Evolutionary conservation across 495 filamentous ascomycete species (phyloP).

Genomic region (Aspergillus ellipticus): DNA sequence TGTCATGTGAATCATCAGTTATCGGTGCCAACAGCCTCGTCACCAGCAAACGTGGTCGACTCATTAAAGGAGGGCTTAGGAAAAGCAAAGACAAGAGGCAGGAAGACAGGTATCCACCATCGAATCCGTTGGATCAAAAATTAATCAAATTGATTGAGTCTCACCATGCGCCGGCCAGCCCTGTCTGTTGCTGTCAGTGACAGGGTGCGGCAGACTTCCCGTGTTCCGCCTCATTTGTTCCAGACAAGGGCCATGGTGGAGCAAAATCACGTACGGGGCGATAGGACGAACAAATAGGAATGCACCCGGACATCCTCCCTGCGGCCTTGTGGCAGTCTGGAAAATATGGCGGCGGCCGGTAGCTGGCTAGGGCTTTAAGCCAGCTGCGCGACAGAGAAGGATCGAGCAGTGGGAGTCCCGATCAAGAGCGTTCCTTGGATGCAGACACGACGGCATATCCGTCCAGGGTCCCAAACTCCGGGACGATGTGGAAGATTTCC

Average conservation of each 20-base stretch:
- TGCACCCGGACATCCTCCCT: background rate
- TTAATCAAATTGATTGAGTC: background rate
- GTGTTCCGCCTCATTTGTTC: constrained; percentile 12
- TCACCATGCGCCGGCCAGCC: constrained; percentile 4
- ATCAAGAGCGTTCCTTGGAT: constrained; percentile 1
- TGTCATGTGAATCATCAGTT: constrained; percentile 4
- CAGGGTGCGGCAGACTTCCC: constrained; percentile 7
- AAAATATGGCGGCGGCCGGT: background rate
- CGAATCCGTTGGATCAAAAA: background rate
- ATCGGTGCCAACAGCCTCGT: background rate
- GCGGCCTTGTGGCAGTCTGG: background rate
- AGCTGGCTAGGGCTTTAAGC: background rate
- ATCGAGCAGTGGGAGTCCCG: background rate
- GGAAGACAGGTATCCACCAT: background rate
- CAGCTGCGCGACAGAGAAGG: constrained; percentile 1
- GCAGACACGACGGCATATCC: constrained; percentile 6
- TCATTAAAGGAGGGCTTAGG: background rate
- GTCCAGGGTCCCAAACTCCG: constrained; percentile 3
- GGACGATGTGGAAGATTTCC: background rate
- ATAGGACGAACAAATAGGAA: constrained; percentile 5
- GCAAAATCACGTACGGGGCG: background rate
- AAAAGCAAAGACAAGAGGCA: background rate
- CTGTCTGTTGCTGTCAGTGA: background rate
- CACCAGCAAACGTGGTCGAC: constrained; percentile 1
- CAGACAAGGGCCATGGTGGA: constrained; percentile 7